Percentiles rank a stretch among this genome's conserved stretches.
Evolutionary conservation across 305 asterid species (phyloP).

Genomic region (Rubia tinctorum): DNA sequence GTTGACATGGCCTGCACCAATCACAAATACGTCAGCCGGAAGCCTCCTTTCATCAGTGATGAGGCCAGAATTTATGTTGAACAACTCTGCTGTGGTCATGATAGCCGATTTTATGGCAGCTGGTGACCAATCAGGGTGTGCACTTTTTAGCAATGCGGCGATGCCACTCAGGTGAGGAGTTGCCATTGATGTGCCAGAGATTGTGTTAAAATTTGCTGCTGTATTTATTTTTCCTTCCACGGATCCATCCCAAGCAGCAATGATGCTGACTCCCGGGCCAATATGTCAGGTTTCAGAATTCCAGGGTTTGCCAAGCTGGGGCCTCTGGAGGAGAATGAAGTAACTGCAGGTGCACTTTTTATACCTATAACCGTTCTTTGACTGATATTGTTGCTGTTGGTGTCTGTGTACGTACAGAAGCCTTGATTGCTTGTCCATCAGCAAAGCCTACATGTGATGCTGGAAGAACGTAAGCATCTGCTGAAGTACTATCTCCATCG

Average conservation of each 20-base stretch:
- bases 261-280: slow-evolving; percentile 28
- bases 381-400: slow-evolving; percentile 34
- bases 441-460: slow-evolving; percentile 28
- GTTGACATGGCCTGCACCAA: slow-evolving; percentile 43
- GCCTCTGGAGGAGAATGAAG: neutral
- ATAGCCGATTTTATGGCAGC: slow-evolving; percentile 47
- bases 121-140: slow-evolving; percentile 49
- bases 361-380: slow-evolving; percentile 36
- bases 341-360: slow-evolving; percentile 29
- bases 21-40: slow-evolving; percentile 29
- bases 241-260: slow-evolving; percentile 39
- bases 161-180: slow-evolving; percentile 57
- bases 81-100: slow-evolving; percentile 33
- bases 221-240: slow-evolving; percentile 19
- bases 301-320: too few relatives aligned
- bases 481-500: slow-evolving; percentile 17
- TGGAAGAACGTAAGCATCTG: slow-evolving; percentile 30
- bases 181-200: slow-evolving; percentile 52
- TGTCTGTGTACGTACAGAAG: slow-evolving; percentile 26
- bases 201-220: slow-evolving; percentile 25
- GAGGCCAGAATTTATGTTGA: slow-evolving; percentile 13
- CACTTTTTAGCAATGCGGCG: slow-evolving; percentile 39
- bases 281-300: too few relatives aligned
- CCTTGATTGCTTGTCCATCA: slow-evolving; percentile 27
- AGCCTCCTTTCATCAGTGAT: slow-evolving; percentile 26